Evolutionary conservation across 805 yeast genomes (phyloP).

Genomic region (Lachancea sp.): DNA sequence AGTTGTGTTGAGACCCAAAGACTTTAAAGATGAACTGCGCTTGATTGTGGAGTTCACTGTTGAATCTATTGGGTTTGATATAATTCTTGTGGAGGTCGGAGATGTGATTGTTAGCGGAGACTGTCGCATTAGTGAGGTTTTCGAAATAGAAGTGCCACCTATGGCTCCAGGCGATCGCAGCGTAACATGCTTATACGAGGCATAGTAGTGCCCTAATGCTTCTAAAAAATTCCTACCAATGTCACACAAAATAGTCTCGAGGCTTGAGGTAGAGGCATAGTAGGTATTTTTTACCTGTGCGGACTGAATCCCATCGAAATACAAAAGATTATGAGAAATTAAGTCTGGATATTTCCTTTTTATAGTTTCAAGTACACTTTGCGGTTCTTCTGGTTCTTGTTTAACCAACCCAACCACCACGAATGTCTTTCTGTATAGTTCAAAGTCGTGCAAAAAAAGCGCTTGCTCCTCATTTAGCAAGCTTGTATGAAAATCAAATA

Average conservation of each 20-base stretch:
- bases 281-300: conserved; percentile 1
- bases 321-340: conserved; percentile 29
- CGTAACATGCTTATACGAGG: conserved; percentile 72
- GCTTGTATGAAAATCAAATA: conserved; percentile 48
- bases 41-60: background rate
- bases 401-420: conserved; percentile 47
- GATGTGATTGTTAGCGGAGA: conserved; percentile 11
- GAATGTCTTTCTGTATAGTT: conserved; percentile 78
- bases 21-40: conserved; percentile 28
- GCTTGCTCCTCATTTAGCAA: conserved; percentile 45
- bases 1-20: conserved; percentile 23
- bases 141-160: conserved; percentile 42
- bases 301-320: conserved; percentile 8
- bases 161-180: conserved; percentile 73
- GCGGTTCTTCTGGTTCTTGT: conserved; percentile 12
- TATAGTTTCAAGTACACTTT: conserved; percentile 25
- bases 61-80: conserved; percentile 11
- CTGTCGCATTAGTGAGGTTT: conserved; percentile 30
- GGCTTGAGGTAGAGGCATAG: conserved; percentile 18
- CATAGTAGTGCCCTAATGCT: conserved; percentile 60
- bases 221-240: conserved; percentile 57
- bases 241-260: conserved; percentile 69
- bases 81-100: conserved; percentile 8
- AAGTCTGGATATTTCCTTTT: conserved; percentile 26
- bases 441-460: conserved; percentile 74